Evolutionary conservation across 768 basidiomycete genomes (phyloP).

Genomic region (Serendipita vermifera): DNA sequence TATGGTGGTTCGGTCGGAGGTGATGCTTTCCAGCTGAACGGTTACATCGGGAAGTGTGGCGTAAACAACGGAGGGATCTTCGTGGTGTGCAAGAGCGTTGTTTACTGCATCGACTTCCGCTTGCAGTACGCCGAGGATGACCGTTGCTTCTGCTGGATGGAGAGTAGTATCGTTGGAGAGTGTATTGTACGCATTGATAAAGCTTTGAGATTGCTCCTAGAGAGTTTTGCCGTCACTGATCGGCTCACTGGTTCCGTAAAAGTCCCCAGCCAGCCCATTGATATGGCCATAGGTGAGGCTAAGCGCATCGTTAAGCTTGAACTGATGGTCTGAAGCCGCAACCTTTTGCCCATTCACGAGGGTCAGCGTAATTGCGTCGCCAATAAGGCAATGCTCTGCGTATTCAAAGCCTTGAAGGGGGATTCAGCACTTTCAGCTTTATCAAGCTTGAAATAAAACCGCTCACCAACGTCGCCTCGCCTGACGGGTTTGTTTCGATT

Average conservation of each 20-base stretch:
- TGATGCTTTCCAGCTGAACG: constrained; percentile 9
- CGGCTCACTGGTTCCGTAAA: constrained; percentile 15
- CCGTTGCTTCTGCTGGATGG: constrained; percentile 13
- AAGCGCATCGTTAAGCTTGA: constrained; percentile 14
- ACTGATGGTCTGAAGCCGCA: constrained; percentile 9
- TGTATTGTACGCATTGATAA: constrained; percentile 14
- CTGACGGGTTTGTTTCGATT: too few species aligned
- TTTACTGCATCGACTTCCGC: constrained; percentile 15
- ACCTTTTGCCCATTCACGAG: constrained; percentile 11
- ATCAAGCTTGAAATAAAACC: too few species aligned
- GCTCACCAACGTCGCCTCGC: too few species aligned
- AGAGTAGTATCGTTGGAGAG: constrained; percentile 11
- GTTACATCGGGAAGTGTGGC: constrained; percentile 13
- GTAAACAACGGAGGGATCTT: constrained; percentile 15
- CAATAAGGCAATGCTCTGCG: constrained; percentile 14
- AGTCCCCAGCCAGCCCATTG: constrained; percentile 16
- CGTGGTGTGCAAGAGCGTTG: constrained; percentile 2
- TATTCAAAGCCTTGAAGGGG: constrained; percentile 13
- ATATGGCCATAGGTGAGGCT: constrained; percentile 16
- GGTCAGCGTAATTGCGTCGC: constrained; percentile 14
- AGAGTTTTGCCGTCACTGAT: constrained; percentile 15
- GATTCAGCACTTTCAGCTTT: too few species aligned
- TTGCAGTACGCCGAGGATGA: constrained; percentile 15
- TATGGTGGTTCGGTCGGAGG: neutral
- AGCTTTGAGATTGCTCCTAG: constrained; percentile 11